Evolutionary conservation across 345 rosid genomes (phyloP).

Genomic region (Corchorus olitorius): DNA sequence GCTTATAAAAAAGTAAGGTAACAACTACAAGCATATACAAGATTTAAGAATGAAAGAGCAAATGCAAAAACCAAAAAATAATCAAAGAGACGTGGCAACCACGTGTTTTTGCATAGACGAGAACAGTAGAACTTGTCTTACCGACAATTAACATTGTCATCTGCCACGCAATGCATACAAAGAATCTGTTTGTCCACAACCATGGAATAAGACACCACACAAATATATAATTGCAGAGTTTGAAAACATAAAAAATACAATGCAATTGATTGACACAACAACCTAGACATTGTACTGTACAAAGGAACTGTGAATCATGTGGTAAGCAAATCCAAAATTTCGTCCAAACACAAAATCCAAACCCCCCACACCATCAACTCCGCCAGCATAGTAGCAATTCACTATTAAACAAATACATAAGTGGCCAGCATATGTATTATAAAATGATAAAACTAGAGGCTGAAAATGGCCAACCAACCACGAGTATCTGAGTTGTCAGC

Average conservation of each 20-base stretch:
- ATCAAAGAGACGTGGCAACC: background rate
- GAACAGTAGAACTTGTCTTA: background rate
- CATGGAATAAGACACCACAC: background rate
- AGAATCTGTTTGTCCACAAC: background rate
- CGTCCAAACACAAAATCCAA: constrained; percentile 8
- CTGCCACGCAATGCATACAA: background rate
- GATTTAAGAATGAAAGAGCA: background rate
- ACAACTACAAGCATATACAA: background rate
- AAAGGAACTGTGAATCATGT: background rate
- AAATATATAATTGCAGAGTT: background rate
- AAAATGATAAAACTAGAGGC: background rate
- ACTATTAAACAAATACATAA: too few species aligned
- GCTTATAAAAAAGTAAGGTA: background rate
- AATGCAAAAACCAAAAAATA: background rate
- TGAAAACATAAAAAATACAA: background rate
- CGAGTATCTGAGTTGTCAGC: too few species aligned
- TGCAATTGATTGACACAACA: background rate
- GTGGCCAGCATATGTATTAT: background rate
- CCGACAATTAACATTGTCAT: constrained; percentile 15
- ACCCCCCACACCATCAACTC: background rate
- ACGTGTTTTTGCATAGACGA: background rate
- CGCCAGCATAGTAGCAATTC: background rate
- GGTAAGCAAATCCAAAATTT: background rate
- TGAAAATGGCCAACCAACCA: too few species aligned
- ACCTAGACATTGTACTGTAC: background rate